Evolutionary conservation across 106 monocot genomes (phyloP).

Genomic region (Acorus gramineus): DNA sequence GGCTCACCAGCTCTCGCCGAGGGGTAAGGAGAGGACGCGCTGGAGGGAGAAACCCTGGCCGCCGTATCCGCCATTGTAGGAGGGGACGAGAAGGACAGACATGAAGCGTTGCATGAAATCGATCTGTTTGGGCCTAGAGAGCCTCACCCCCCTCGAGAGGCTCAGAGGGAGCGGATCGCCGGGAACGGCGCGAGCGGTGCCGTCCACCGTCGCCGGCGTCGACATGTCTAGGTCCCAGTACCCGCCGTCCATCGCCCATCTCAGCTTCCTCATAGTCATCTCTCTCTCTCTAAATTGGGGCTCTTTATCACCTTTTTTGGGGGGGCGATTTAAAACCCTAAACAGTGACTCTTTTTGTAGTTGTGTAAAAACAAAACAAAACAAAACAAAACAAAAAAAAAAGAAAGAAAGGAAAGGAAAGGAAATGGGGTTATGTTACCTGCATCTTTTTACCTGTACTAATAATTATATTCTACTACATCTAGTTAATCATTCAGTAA

Average conservation of each 20-base stretch:
- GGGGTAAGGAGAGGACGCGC: slow-evolving; percentile 37
- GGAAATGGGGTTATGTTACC: too few species aligned
- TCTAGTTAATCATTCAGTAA: too few species aligned
- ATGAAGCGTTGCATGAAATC: slow-evolving; percentile 99
- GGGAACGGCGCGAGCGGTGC: slow-evolving; percentile 65
- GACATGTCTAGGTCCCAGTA: slow-evolving; percentile 78
- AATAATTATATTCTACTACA: too few species aligned
- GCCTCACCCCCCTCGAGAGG: slow-evolving; percentile 58
- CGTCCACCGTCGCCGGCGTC: slow-evolving; percentile 62
- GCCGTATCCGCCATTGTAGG: slow-evolving; percentile 32
- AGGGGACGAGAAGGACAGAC: slow-evolving; percentile 71
- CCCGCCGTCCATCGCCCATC: slow-evolving; percentile 48
- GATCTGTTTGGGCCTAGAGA: slow-evolving; percentile 82
- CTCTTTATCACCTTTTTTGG: neutral
- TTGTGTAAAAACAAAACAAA: too few species aligned
- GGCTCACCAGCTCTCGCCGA: slow-evolving; percentile 49
- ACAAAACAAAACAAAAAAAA: too few species aligned
- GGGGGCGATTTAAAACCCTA: too few species aligned
- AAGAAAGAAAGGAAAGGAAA: too few species aligned
- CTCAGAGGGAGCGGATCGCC: slow-evolving; percentile 65
- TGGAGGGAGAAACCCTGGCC: slow-evolving; percentile 35
- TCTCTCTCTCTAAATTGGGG: neutral
- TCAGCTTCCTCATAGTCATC: slow-evolving; percentile 33
- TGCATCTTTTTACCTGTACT: too few species aligned
- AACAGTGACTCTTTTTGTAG: too few species aligned